phyloP scores from a whole-genome alignment of 768 basidiomycete species.

The Lactarius hatsudake region DNA sequence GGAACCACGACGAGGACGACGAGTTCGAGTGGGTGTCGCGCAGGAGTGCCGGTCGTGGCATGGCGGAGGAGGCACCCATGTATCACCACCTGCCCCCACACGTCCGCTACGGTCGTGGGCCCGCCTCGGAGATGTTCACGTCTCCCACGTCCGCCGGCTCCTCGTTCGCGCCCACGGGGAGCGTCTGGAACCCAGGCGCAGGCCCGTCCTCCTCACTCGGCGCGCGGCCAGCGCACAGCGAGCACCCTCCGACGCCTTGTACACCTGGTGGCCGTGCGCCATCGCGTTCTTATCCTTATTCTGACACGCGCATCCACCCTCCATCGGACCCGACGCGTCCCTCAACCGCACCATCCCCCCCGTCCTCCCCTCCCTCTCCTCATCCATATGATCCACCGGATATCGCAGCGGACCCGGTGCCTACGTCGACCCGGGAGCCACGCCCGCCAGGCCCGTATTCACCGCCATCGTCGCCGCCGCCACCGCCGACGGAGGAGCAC shows the following conservation, averaged over 20 bases:
- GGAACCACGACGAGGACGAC: constrained; percentile 52
- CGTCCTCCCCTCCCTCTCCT: background rate
- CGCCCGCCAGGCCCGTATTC: background rate
- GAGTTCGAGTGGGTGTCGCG: constrained; percentile 82
- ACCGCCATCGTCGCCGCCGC: constrained; percentile 7
- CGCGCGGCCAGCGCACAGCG: constrained; percentile 25
- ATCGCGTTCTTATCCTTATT: constrained; percentile 38
- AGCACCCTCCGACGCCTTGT: constrained; percentile 33
- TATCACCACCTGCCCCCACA: constrained; percentile 75
- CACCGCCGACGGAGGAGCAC: constrained; percentile 33
- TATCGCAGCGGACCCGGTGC: constrained; percentile 17
- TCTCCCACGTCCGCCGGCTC: constrained; percentile 48
- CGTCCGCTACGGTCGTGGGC: constrained; percentile 59
- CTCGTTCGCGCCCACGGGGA: background rate
- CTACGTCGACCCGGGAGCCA: background rate
- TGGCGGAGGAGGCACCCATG: constrained; percentile 50
- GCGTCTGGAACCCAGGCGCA: constrained; percentile 8
- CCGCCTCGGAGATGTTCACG: constrained; percentile 55
- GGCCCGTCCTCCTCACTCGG: constrained; percentile 15
- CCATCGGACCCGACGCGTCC: background rate
- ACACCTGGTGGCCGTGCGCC: constrained; percentile 40
- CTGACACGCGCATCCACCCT: background rate
- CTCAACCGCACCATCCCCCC: background rate
- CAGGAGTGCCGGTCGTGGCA: constrained; percentile 53
- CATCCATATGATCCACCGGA: constrained; percentile 15